Evolutionary conservation across 179 eudicot genomes (phyloP).

Genomic region (Nepenthes alata): DNA sequence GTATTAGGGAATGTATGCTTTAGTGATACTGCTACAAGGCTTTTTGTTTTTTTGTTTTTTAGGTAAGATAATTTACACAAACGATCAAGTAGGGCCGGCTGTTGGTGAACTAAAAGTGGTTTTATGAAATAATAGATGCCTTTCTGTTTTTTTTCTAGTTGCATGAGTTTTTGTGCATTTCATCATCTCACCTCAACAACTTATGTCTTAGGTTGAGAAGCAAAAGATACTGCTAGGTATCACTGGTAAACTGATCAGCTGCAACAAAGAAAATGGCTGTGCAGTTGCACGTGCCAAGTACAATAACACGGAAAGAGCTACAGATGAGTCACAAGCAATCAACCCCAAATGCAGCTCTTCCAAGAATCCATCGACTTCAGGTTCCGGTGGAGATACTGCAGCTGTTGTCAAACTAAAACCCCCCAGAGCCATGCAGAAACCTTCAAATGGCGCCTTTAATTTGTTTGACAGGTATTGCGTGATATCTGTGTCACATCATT

Average conservation of each 20-base stretch:
- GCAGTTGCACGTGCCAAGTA: slow-evolving; percentile 9
- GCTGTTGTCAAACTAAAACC: slow-evolving; percentile 21
- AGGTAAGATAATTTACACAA: too few relatives aligned
- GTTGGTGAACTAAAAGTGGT: background rate
- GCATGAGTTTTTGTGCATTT: background rate
- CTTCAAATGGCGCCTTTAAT: slow-evolving; percentile 30
- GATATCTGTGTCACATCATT: background rate
- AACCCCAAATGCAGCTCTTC: slow-evolving; percentile 4
- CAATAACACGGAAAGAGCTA: slow-evolving; percentile 19
- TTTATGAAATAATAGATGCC: background rate
- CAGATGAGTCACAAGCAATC: slow-evolving; percentile 8
- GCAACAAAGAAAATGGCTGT: slow-evolving; percentile 16
- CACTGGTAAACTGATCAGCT: slow-evolving; percentile 19
- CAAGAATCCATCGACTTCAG: slow-evolving; percentile 16
- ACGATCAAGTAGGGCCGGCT: too few relatives aligned
- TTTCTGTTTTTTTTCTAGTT: background rate
- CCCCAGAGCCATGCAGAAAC: slow-evolving; percentile 39
- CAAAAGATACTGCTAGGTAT: slow-evolving; percentile 69
- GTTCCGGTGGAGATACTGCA: slow-evolving; percentile 17
- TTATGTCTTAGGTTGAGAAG: slow-evolving; percentile 63
- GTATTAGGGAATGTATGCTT: too few relatives aligned
- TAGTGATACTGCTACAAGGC: too few relatives aligned
- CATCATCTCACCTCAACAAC: slow-evolving; percentile 2
- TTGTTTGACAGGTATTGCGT: slow-evolving; percentile 75
- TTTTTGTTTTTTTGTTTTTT: too few relatives aligned